phyloP scores from a whole-genome alignment of 2,329 filamentous ascomycete genomes.

The Hortaea werneckii region DNA sequence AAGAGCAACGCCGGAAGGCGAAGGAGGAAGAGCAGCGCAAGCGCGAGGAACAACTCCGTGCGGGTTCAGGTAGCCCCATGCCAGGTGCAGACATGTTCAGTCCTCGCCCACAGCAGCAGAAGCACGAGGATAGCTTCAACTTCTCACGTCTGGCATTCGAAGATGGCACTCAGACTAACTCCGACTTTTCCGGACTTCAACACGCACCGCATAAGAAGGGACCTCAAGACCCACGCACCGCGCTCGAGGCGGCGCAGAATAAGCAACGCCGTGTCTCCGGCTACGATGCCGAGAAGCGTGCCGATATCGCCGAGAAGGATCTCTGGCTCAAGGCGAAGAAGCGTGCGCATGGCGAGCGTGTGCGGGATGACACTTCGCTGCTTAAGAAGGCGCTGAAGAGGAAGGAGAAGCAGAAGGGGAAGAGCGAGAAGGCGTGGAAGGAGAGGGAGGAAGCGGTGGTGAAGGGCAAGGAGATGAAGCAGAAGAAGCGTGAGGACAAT shows the following conservation, averaged over 20 bases:
- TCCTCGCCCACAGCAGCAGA: conserved; percentile 31
- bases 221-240: conserved; percentile 72
- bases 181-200: conserved; percentile 49
- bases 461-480: conserved; percentile 38
- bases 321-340: conserved; percentile 86
- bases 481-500: conserved; percentile 41
- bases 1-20: conserved; percentile 65
- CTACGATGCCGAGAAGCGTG: conserved; percentile 70
- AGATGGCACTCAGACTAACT: conserved; percentile 71
- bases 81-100: conserved; percentile 31
- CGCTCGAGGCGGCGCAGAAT: conserved; percentile 75
- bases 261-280: conserved; percentile 70
- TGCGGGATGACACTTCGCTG: conserved; percentile 73
- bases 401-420: conserved; percentile 57
- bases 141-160: conserved; percentile 88
- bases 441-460: conserved; percentile 36
- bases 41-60: conserved; percentile 44
- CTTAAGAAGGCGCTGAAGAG: conserved; percentile 93
- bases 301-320: conserved; percentile 87
- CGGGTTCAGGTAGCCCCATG: conserved; percentile 47
- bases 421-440: conserved; percentile 26
- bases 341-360: conserved; percentile 77
- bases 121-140: conserved; percentile 56
- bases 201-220: conserved; percentile 69
- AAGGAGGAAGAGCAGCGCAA: conserved; percentile 66